A percentile compares a stretch with the other conserved stretches of the same genome.
These are phyloP conservation scores for Byssoonygena ceratinophila DNA, from an alignment of 2,329 filamentous ascomycete species.

Conservation along the genomic window DNA sequence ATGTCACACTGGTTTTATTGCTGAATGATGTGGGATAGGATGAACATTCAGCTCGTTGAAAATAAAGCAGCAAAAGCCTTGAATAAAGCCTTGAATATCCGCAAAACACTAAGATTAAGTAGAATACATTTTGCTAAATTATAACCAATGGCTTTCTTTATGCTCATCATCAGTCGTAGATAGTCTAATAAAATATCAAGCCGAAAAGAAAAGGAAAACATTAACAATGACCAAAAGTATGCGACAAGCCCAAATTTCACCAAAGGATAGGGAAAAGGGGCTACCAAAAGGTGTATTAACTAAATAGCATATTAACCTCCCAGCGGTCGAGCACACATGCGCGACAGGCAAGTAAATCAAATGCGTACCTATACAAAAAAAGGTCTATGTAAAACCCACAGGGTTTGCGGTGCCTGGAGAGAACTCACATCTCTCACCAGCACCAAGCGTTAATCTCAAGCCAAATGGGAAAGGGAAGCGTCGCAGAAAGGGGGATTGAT, in stretches of 20 bases:
- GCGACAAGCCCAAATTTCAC: neutral
- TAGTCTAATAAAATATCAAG: slow-evolving; percentile 6
- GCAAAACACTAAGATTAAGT: no score
- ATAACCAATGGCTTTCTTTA: slow-evolving; percentile 9
- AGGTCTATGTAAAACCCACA: slow-evolving; percentile 4
- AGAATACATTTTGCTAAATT: slow-evolving; percentile 5
- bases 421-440: neutral
- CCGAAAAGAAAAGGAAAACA: neutral
- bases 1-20: no score
- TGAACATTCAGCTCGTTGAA: no score
- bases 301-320: neutral
- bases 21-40: no score
- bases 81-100: no score
- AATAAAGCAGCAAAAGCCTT: no score
- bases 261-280: neutral
- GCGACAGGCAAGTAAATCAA: neutral
- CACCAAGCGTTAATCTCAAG: neutral
- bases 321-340: neutral
- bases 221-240: neutral
- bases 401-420: neutral
- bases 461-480: no score
- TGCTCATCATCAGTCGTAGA: slow-evolving; percentile 9
- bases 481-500: no score
- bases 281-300: no score
- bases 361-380: neutral